Evolutionary conservation across 768 basidiomycete species (phyloP), one percentile per base, ranked within the genome.

Genomic region (Calocera cornea): DNA sequence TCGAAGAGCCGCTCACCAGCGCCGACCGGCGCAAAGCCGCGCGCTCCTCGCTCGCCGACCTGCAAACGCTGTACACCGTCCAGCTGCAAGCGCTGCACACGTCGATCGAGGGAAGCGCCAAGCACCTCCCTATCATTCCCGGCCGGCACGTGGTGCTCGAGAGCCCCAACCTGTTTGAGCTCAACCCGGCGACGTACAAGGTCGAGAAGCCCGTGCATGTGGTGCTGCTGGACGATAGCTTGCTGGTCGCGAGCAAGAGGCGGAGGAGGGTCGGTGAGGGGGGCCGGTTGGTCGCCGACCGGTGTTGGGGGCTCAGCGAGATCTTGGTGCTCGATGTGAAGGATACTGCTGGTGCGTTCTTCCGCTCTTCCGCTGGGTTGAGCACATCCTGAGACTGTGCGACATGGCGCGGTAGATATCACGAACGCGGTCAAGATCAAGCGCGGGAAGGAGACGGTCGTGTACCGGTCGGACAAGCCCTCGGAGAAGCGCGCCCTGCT

Each of bases 371-470:
- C 41, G n/a, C n/a, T n/a, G n/a, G n/a, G n/a, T n/a, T n/a, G n/a
- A 27, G 19, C 47, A 8, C 17, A 1, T 16, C 33, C 34, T 7
- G n/a, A 1, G 41, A 16, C 65, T 49, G 24, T 1, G 33, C 64
- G 44, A 7, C 54, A 50, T 38, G 5, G 54, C 14, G 31, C 14
- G 31, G 1, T 65, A 81, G 81, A 81, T 47, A 74, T 98, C 82
- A 92, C 88, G n/a, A 97, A 98, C 72, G 95, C 97, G 2, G 90
- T 98, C 82, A 97, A 97, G 80, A 86, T 99, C 70, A 83, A 89
- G 69, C 86, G 94, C 68, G 88, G 90, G 2, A 97, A 95, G 76
- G 95, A 98, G 76, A 90, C 90, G 0, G 88, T 94, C 74, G 93
- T 99, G 7, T 98, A 92, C 76, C 86, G 95, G 38, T 91, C 91